These are phyloP conservation scores for Cenchrus americanus DNA, from an alignment of 176 grass and related monocot species.

Conservation along the genomic window DNA sequence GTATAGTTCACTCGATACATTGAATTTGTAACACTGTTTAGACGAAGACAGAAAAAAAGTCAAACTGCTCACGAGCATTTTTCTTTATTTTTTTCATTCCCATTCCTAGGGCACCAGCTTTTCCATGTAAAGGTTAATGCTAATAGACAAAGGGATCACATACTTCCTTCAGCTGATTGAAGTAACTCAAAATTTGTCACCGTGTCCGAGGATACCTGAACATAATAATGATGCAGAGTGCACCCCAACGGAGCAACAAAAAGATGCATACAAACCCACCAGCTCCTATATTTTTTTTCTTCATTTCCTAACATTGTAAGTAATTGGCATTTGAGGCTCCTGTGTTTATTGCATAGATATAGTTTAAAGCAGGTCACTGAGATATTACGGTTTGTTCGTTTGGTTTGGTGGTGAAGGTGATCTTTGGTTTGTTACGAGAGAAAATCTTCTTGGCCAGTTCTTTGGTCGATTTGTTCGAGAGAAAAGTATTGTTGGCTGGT, in stretches of 20 bases:
- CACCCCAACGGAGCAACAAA: background rate
- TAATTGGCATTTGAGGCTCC: no score
- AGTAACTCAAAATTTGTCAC: background rate
- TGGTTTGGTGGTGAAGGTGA: no score
- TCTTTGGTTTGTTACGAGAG: no score
- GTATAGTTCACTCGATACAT: slow-evolving; percentile 7
- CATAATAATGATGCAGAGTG: background rate
- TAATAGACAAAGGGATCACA: background rate
- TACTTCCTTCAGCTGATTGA: background rate
- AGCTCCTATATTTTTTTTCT: no score
- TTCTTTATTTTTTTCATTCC: background rate
- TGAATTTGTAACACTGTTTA: background rate
- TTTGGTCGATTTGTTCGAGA: no score
- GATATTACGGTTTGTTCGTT: no score
- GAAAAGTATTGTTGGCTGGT: no score
- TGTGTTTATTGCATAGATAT: no score
- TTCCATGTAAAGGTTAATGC: background rate
- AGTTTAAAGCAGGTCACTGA: no score
- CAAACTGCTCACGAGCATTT: background rate
- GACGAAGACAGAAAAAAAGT: slow-evolving; percentile 12
- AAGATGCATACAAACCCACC: no score
- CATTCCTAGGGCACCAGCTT: background rate
- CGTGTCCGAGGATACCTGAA: background rate
- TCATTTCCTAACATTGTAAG: no score
- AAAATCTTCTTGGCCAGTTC: no score